Base-by-base conservation (phyloP, 345 rosid genomes). In the Sonneratia alba region DNA sequence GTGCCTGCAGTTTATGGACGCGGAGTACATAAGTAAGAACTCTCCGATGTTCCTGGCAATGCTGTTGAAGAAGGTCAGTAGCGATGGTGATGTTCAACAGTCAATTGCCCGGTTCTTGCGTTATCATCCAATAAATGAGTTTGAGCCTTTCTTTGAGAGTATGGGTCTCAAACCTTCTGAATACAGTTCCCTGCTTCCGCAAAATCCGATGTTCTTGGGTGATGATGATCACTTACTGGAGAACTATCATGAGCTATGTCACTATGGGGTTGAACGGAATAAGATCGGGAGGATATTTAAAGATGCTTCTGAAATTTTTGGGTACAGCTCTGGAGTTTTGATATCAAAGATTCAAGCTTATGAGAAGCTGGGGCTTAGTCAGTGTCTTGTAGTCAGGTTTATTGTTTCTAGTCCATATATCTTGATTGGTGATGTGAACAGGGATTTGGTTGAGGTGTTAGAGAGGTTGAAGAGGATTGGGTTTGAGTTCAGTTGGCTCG, bases 81-180 rank as follows among this genome's bases (percentile, higher is more conserved):
- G 34, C 56, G 81, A 70, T 56, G 79, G 49, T 24, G 86, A 87
- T 78, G 64, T 83, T 48, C 78, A 78, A 11, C 24, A 36, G 14
- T 76, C 86, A 0, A 42, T 89, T 47, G 22, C 81, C 2, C 89
- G 87, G 76, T 86, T 77, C 77, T 69, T 93, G 70, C 83, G 86
- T 48, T 91, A 86, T 68, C 85, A 87, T 65, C 97, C 97, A 49
- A 86, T 91, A 72, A 93, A 91, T 69, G 98, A 93, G 80, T 91
- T 89, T 40, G 97, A 93, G 77, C 93, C 92, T 15, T 93, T 91
- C 83, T 86, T 85, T 51, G 94, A 93, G 88, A 91, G 96, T 72
- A 57, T 87, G 64, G 98, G 98, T 62, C 70, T 93, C 76, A 70
- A 83, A 48, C 89, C 84, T 53, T 51, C 42, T 3, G 93, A 88